phyloP scores from a whole-genome alignment of 192 early-diverging fungal species.

The Geranomyces michiganensis region DNA sequence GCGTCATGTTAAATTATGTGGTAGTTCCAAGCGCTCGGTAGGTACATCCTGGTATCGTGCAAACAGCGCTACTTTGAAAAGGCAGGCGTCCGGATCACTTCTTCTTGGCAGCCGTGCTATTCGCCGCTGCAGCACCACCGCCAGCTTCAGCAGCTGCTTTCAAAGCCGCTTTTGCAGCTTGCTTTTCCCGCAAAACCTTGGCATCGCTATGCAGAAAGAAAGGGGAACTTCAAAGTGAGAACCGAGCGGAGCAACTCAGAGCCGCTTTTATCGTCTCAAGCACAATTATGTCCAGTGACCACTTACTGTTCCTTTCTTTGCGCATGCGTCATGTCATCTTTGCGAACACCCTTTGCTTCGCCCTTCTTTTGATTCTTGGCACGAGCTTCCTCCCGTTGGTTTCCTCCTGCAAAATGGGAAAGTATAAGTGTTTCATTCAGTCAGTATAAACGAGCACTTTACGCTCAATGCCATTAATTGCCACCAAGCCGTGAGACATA shows the following conservation, averaged over 20 bases:
- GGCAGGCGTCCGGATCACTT: background rate
- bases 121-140: background rate
- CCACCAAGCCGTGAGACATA: too few relatives aligned
- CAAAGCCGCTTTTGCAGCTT: constrained; percentile 31
- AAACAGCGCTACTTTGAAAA: too few relatives aligned
- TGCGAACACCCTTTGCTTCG: constrained; percentile 12
- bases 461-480: too few relatives aligned
- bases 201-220: constrained; percentile 21
- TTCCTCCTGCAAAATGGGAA: constrained; percentile 19
- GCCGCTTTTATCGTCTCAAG: background rate
- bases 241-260: too few relatives aligned
- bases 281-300: background rate
- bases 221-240: too few relatives aligned
- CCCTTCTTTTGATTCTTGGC: constrained; percentile 29
- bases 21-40: too few relatives aligned
- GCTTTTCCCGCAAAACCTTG: constrained; percentile 33
- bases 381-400: constrained; percentile 28
- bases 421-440: background rate
- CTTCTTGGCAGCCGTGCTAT: background rate
- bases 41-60: too few relatives aligned
- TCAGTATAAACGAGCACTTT: too few relatives aligned
- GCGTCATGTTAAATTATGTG: too few relatives aligned
- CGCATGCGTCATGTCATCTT: constrained; percentile 30
- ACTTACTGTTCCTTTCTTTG: constrained; percentile 37
- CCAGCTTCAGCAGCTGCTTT: constrained; percentile 4